Evolutionary conservation across 2,329 filamentous ascomycete species (phyloP), one percentile per base, ranked within the genome.

Genomic region (Aulographum hederae): DNA sequence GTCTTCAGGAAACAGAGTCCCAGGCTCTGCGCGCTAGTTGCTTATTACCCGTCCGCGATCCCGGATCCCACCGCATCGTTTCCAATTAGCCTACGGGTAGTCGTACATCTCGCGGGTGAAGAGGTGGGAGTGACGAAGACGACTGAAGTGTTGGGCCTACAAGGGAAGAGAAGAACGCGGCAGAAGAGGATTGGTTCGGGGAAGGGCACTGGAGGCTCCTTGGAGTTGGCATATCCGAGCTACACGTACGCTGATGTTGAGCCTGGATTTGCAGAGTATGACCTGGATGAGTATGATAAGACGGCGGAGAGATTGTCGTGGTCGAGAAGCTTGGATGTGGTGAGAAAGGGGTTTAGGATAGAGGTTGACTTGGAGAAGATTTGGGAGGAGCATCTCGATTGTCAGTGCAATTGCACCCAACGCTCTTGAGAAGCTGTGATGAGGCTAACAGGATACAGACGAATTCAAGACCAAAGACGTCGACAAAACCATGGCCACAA

Each of bases 21-120:
- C 21, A 63, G 66, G 33, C 60, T 76, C 10, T 64, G 62, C 37
- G 67, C 66, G 0, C 54, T 76, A 2, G 54, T 74, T 16, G 69
- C 69, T 13, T 76, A 75, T 53, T 76, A 77, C 40, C 72, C 72
- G 0, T 57, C 62, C 26, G 51, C 56, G 11, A 66, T 75, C 32
- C 69, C 72, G 0, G 56, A 61, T 25, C 58, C 60, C 0, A 54
- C 55, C 15, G 55, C 54, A 4, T 53, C 54, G 31, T 58, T 57
- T 36, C 54, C 58, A 4, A 42, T 53, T 6, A 52, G 50, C 6
- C 52, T 61, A 26, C 47, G 53, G 33, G 59, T 74, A 2, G 47
- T 70, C 5, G 63, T 73, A 1, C 71, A 76, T 46, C 60, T 76
- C 1, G 65, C 67, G 2, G 59, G 60, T 2, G 38, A 39, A 1